These are phyloP conservation scores for Xylariaceae sp. DNA, from an alignment of 2,329 filamentous ascomycete species.

Conservation along the genomic window DNA sequence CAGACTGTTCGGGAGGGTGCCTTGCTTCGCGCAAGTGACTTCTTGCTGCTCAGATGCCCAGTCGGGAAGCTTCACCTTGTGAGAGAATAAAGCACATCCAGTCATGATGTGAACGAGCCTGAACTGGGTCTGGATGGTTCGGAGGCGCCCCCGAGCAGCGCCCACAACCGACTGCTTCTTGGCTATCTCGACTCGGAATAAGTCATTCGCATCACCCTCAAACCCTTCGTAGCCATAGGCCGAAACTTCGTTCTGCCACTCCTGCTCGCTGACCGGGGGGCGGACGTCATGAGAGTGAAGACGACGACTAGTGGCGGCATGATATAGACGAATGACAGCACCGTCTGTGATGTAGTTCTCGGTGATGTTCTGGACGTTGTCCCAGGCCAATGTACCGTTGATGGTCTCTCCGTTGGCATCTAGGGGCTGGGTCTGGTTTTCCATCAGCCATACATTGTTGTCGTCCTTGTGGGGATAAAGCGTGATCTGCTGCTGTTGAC, in stretches of 20 bases:
- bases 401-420: constrained; percentile 67
- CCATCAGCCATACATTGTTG: constrained; percentile 89
- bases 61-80: constrained; percentile 97
- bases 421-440: constrained; percentile 92
- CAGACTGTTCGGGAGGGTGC: constrained; percentile 88
- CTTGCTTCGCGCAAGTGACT: constrained; percentile 90
- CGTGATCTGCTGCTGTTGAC: constrained; percentile 97
- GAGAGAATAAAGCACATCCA: constrained; percentile 90
- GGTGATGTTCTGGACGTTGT: constrained; percentile 56
- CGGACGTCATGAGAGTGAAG: constrained; percentile 95
- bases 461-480: constrained; percentile 98
- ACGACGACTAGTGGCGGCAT: constrained; percentile 73
- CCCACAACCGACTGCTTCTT: constrained; percentile 77
- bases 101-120: constrained; percentile 94
- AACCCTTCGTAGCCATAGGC: constrained; percentile 98
- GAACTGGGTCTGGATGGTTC: constrained; percentile 97
- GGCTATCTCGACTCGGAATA: constrained; percentile 91
- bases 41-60: constrained; percentile 99
- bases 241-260: constrained; percentile 94
- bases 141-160: constrained; percentile 72
- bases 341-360: constrained; percentile 66
- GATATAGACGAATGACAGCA: constrained; percentile 73
- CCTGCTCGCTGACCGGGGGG: constrained; percentile 74
- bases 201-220: constrained; percentile 91
- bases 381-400: constrained; percentile 78